Percentiles rank a stretch among this genome's conserved stretches.
phyloP scores from a whole-genome alignment of 2,329 filamentous ascomycete genomes.

The Alternaria triticimaculans region DNA sequence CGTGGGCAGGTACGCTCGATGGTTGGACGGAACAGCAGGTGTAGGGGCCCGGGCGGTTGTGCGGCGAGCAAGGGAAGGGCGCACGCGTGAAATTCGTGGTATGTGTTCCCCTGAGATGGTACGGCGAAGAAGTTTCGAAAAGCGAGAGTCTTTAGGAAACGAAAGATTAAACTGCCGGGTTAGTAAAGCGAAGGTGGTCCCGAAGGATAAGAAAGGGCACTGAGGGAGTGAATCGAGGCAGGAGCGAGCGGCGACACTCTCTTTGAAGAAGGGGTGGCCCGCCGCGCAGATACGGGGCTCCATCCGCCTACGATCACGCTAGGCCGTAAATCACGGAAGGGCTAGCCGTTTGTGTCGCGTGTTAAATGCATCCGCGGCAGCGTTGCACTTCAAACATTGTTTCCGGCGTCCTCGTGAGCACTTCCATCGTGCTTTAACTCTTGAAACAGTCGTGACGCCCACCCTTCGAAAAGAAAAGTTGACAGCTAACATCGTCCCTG shows the following conservation, averaged over 20 bases:
- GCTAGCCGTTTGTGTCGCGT: neutral
- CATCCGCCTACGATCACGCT: neutral
- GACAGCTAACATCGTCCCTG: constrained; percentile 1
- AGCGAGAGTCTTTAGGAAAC: constrained; percentile 33
- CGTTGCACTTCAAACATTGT: neutral
- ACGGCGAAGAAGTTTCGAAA: constrained; percentile 6
- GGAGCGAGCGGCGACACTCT: constrained; percentile 4
- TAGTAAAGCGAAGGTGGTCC: constrained; percentile 16
- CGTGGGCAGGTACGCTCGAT: constrained; percentile 10
- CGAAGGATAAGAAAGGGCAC: constrained; percentile 1
- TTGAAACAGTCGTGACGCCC: neutral
- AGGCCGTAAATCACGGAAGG: neutral
- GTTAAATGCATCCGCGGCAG: neutral
- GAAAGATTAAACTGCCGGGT: constrained; percentile 1
- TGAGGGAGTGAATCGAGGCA: neutral
- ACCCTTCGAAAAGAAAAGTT: neutral
- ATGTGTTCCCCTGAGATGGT: constrained; percentile 20
- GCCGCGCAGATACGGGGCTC: constrained; percentile 2
- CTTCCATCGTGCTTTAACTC: neutral
- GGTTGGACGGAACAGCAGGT: neutral
- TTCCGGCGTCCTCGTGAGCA: neutral
- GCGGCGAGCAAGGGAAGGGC: neutral
- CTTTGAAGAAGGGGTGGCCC: constrained; percentile 8
- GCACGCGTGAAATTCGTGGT: constrained; percentile 3
- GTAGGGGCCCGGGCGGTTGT: constrained; percentile 10